These are phyloP conservation scores for Termitomyces sp. DNA, from an alignment of 768 basidiomycete species.

Conservation along the genomic window DNA sequence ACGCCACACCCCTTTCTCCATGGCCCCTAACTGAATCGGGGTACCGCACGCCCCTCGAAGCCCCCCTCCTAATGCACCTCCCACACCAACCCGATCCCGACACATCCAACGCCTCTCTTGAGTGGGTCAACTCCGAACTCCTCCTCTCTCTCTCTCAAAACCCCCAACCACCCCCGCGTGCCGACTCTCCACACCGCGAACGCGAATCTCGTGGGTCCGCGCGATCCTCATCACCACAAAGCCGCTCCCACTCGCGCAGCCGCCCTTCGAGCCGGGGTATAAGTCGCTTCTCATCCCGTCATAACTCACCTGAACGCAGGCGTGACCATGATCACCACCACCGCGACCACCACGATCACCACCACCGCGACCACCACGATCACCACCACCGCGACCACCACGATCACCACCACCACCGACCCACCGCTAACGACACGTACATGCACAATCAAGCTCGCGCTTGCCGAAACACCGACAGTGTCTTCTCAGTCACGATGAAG, in stretches of 20 bases:
- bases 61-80: conserved; percentile 35
- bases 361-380: neutral
- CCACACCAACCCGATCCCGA: conserved; percentile 45
- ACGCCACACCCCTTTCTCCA: conserved; percentile 7
- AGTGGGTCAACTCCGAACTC: conserved; percentile 86
- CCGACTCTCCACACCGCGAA: conserved; percentile 12
- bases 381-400: neutral
- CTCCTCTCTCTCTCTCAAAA: conserved; percentile 56
- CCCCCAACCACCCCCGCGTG: conserved; percentile 26
- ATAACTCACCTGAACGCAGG: conserved; percentile 55
- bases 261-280: conserved; percentile 7
- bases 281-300: conserved; percentile 34
- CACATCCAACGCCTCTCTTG: conserved; percentile 43
- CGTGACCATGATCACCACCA: neutral
- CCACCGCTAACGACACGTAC: conserved; percentile 39
- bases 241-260: conserved; percentile 21
- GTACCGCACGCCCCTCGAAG: conserved; percentile 35
- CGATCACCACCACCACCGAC: conserved; percentile 9
- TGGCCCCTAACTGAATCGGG: conserved; percentile 25
- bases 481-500: conserved; percentile 63
- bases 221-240: conserved; percentile 21
- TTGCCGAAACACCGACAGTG: conserved; percentile 45
- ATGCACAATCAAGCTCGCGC: conserved; percentile 46
- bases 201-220: conserved; percentile 4
- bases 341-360: neutral